These are phyloP conservation scores for Gloeopeniophorella convolvens DNA, from an alignment of 768 basidiomycete genomes.

Conservation along the genomic window DNA sequence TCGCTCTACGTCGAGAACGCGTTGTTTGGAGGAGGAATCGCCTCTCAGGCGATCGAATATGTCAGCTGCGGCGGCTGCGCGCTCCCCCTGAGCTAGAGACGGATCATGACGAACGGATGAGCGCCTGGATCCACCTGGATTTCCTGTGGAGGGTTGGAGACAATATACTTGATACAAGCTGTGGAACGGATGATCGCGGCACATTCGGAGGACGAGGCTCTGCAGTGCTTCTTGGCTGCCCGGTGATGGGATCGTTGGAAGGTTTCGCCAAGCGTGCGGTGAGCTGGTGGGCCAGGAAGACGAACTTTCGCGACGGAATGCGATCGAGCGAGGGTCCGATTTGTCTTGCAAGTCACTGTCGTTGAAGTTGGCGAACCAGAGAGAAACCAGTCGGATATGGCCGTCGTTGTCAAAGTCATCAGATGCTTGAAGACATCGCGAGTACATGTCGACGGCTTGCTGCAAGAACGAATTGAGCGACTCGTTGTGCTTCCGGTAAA, in stretches of 20 bases:
- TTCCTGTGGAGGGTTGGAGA: slow-evolving; percentile 37
- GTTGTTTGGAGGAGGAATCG: slow-evolving; percentile 33
- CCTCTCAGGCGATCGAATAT: slow-evolving; percentile 51
- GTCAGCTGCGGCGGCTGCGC: slow-evolving; percentile 55
- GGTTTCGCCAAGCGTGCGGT: slow-evolving; percentile 73
- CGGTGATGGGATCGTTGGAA: slow-evolving; percentile 24
- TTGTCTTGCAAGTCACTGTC: slow-evolving; percentile 40
- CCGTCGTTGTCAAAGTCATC: slow-evolving; percentile 72
- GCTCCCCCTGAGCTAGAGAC: slow-evolving; percentile 45
- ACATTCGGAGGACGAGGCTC: slow-evolving; percentile 64
- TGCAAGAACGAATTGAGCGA: slow-evolving; percentile 58
- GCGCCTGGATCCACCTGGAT: slow-evolving; percentile 30
- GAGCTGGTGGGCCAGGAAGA: slow-evolving; percentile 89
- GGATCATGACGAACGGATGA: slow-evolving; percentile 40
- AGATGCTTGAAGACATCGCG: slow-evolving; percentile 61
- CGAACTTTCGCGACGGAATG: slow-evolving; percentile 82
- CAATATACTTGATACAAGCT: slow-evolving; percentile 86
- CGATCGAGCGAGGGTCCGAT: slow-evolving; percentile 43
- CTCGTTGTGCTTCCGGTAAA: slow-evolving; percentile 34
- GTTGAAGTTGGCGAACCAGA: slow-evolving; percentile 89
- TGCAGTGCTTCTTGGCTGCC: slow-evolving; percentile 56
- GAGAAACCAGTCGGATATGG: slow-evolving; percentile 74
- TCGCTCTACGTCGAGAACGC: slow-evolving; percentile 47
- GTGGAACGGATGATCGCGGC: slow-evolving; percentile 90
- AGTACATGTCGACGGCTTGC: slow-evolving; percentile 81